Base-by-base conservation (phyloP, 768 basidiomycete species). In the Macrolepiota fuliginosa region DNA sequence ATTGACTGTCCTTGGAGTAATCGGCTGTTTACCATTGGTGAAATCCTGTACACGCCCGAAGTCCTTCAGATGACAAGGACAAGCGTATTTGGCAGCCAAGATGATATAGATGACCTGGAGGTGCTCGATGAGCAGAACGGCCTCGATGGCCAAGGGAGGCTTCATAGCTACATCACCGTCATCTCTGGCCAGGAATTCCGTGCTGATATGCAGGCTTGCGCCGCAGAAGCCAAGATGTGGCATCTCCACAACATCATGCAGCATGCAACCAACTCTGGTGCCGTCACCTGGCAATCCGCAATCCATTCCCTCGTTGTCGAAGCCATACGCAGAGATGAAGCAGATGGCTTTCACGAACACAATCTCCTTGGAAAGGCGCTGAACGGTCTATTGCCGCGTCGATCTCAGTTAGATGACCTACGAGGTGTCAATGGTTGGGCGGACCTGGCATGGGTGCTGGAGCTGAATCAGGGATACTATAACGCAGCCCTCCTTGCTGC, bases 391-490 rank as follows among this genome's bases (percentile, higher is more conserved):
- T 58, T 71, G 29, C 70, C 69, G 15, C 57, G 70, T 1, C 63
- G 67, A 19, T 62, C 70, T 0, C 64, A 60, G 0, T 58, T 65
- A 19, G 22, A 39, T 1, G 64, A 67, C 58, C 57, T 67, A 19
- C 19, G 42, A 17, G 64, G 62, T 15, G 13, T 57, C 9, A 62
- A 68, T 35, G 68, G 69, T 4, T 70, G 70, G 70, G 63, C 57
- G 12, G 70, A 71, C 42, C 61, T 71, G 13, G 68, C 70, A 2
- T 70, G 69, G 70, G 52, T 71, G 35, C 58, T 71, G 19, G 69
- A 70, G 58, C 55, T 70, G 13, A 70, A 70, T 56, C 69, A 70
- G 32, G 69, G 65, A 1, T 70, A 66, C 35, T 71, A 70, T 49
- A 71, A 71, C 54, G 63, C 68, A 7, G 68, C 67, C 3, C 58